Conservation (phyloP, 2,329 filamentous ascomycete species). For the Geosmithia morbida region DNA sequence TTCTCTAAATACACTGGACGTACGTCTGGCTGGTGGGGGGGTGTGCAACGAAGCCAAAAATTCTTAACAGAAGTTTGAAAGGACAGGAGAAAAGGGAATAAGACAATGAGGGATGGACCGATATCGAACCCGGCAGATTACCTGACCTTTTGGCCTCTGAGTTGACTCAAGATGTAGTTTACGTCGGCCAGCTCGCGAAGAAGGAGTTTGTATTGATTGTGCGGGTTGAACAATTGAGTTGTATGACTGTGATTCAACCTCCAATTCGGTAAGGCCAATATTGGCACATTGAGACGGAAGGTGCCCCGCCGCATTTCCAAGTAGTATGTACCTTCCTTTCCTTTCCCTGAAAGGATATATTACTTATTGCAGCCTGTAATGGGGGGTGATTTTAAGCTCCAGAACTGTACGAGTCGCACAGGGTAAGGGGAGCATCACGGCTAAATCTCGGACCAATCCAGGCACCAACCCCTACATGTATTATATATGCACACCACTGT, state of each 20-base stretch:
- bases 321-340: too few species aligned
- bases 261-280: constrained; percentile 1
- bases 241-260: neutral
- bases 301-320: too few species aligned
- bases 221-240: neutral
- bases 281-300: too few species aligned
- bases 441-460: neutral
- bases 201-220: neutral
- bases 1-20: neutral
- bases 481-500: too few species aligned
- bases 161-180: neutral
- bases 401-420: too few species aligned
- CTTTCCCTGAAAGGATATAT: too few species aligned
- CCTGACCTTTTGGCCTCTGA: neutral
- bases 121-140: neutral
- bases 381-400: too few species aligned
- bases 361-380: too few species aligned
- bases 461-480: neutral
- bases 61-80: too few species aligned
- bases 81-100: neutral
- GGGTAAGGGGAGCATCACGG: neutral
- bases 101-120: neutral
- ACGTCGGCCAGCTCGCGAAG: too few species aligned
- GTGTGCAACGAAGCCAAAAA: neutral
- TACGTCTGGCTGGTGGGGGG: neutral